phyloP scores from a whole-genome alignment of 2,329 filamentous ascomycete species.

The Aspergillus puulaauensis region DNA sequence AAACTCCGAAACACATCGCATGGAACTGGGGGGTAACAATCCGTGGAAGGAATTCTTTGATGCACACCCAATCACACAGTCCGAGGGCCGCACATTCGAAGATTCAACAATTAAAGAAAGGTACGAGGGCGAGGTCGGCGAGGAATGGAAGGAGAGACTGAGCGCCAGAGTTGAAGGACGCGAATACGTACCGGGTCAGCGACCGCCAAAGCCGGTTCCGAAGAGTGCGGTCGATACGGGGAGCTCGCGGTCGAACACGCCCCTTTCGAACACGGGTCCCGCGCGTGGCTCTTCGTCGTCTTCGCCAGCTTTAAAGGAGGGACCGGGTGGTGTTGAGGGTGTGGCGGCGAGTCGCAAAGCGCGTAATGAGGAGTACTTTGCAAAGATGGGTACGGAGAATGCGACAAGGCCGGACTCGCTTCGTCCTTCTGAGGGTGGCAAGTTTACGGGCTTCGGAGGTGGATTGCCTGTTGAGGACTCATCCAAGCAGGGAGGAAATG shows the following conservation, averaged over 20 bases:
- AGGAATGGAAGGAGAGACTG: slow-evolving; percentile 92
- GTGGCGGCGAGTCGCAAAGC: slow-evolving; percentile 54
- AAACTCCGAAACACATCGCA: slow-evolving; percentile 83
- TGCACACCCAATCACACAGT: slow-evolving; percentile 63
- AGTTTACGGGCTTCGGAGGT: slow-evolving; percentile 88
- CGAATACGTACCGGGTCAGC: slow-evolving; percentile 77
- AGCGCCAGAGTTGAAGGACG: slow-evolving; percentile 82
- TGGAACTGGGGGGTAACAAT: slow-evolving; percentile 89
- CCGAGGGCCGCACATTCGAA: slow-evolving; percentile 72
- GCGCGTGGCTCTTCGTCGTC: slow-evolving; percentile 25
- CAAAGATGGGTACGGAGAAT: slow-evolving; percentile 79
- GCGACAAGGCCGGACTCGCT: slow-evolving; percentile 70
- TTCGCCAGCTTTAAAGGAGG: slow-evolving; percentile 11
- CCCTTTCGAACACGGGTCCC: slow-evolving; percentile 18
- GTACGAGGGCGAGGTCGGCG: slow-evolving; percentile 84
- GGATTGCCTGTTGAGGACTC: slow-evolving; percentile 58
- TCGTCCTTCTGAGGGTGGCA: slow-evolving; percentile 86
- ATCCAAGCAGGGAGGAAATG: slow-evolving; percentile 12
- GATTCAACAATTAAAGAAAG: slow-evolving; percentile 86
- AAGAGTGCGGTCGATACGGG: slow-evolving; percentile 33
- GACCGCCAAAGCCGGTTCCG: slow-evolving; percentile 44
- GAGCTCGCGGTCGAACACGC: slow-evolving; percentile 33
- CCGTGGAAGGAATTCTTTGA: slow-evolving; percentile 88
- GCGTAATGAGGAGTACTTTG: slow-evolving; percentile 86
- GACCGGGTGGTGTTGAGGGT: slow-evolving; percentile 22